These are phyloP conservation scores for Onygenales sp. DNA, from an alignment of 2,329 filamentous ascomycete species.

Conservation along the genomic window DNA sequence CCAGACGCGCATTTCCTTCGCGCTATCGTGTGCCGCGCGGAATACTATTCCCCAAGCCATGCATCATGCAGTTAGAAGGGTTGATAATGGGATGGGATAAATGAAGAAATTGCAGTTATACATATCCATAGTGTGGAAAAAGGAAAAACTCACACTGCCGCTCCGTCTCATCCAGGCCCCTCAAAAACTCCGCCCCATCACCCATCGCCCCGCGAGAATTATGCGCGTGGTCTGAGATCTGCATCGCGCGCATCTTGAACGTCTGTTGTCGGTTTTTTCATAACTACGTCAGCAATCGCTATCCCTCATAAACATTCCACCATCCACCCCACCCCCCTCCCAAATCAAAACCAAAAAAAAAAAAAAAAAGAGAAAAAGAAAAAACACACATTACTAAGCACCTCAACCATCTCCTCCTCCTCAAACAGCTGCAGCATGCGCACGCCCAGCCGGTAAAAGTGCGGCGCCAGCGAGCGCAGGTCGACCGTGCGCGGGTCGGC, in stretches of 20 bases:
- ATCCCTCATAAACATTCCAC: background rate
- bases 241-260: conserved; percentile 69
- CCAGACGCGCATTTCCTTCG: conserved; percentile 62
- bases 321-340: background rate
- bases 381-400: conserved; percentile 46
- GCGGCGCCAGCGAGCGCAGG: conserved; percentile 68
- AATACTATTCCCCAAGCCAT: conserved; percentile 44
- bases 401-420: conserved; percentile 68
- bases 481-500: conserved; percentile 82
- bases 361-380: background rate
- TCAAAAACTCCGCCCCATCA: conserved; percentile 68
- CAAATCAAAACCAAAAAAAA: background rate
- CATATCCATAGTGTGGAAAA: background rate
- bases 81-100: background rate
- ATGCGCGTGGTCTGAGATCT: conserved; percentile 80
- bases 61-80: conserved; percentile 7
- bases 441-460: conserved; percentile 80
- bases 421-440: conserved; percentile 86
- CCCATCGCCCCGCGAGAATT: conserved; percentile 65
- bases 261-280: conserved; percentile 39
- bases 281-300: background rate
- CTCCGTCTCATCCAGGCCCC: conserved; percentile 85
- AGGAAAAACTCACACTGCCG: conserved; percentile 45
- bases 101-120: background rate
- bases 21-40: conserved; percentile 62